Conservation (phyloP, 2,329 filamentous ascomycete species). For the Teratosphaeria destructans region DNA sequence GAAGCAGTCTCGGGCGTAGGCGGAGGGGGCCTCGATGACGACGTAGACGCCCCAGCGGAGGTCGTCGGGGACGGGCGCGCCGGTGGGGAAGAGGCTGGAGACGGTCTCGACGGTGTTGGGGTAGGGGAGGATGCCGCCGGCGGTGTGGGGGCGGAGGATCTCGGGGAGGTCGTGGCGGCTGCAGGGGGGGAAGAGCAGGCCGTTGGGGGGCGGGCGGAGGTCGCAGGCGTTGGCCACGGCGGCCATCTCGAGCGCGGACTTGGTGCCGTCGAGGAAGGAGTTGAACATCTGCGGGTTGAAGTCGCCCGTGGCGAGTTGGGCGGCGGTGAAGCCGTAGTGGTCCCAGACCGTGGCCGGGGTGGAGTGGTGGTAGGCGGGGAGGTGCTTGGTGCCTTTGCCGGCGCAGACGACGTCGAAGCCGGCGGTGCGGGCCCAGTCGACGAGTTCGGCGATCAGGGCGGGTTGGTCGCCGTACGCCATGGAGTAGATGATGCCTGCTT, state of each 20-base stretch:
- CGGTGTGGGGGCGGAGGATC: slow-evolving; percentile 30
- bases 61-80: slow-evolving; percentile 32
- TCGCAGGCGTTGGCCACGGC: slow-evolving; percentile 38
- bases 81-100: slow-evolving; percentile 34
- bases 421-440: slow-evolving; percentile 35
- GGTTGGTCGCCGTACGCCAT: slow-evolving; percentile 40
- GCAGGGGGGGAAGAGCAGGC: slow-evolving; percentile 36
- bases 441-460: slow-evolving; percentile 34
- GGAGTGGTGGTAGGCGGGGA: slow-evolving; percentile 36
- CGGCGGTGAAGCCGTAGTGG: slow-evolving; percentile 37
- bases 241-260: slow-evolving; percentile 39
- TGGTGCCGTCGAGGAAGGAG: slow-evolving; percentile 40
- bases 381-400: slow-evolving; percentile 38
- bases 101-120: slow-evolving; percentile 38
- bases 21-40: slow-evolving; percentile 32
- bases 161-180: slow-evolving; percentile 33
- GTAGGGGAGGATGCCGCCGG: slow-evolving; percentile 33
- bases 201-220: slow-evolving; percentile 30
- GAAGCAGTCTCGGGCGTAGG: slow-evolving; percentile 36
- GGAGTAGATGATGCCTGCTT: slow-evolving; percentile 38
- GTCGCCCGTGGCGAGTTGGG: slow-evolving; percentile 33
- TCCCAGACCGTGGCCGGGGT: slow-evolving; percentile 39
- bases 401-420: slow-evolving; percentile 38
- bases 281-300: slow-evolving; percentile 43
- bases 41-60: slow-evolving; percentile 37